These are phyloP conservation scores for Trichoderma arundinaceum DNA, from an alignment of 2,329 filamentous ascomycete species.

Conservation along the genomic window DNA sequence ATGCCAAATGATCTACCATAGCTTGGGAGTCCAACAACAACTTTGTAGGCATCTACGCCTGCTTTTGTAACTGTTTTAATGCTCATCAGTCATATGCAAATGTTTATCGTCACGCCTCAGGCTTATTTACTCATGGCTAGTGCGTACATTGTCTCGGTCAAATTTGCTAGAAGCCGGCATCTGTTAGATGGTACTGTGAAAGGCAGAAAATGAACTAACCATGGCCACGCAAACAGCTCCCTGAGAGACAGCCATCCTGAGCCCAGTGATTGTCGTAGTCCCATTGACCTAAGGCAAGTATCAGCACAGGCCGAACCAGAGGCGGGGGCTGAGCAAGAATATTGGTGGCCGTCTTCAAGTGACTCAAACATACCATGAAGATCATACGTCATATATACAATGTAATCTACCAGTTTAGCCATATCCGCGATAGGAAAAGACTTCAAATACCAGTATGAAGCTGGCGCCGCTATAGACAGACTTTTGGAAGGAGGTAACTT, in stretches of 20 bases:
- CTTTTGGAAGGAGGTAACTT: conserved; percentile 35
- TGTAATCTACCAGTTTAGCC: conserved; percentile 39
- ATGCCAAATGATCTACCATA: conserved; percentile 42
- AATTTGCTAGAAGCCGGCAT: conserved; percentile 39
- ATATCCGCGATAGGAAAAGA: conserved; percentile 43
- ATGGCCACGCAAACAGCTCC: conserved; percentile 46
- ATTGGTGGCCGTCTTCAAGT: not conserved
- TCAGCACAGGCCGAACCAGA: not conserved
- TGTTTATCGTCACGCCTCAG: not conserved
- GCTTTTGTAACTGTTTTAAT: conserved; percentile 41
- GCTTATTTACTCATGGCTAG: conserved; percentile 41
- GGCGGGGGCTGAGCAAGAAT: not conserved
- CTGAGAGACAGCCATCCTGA: conserved; percentile 37
- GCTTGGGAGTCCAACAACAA: conserved; percentile 40
- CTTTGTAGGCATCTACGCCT: conserved; percentile 42
- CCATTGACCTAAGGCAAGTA: conserved; percentile 8
- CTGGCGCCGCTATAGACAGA: conserved; percentile 42
- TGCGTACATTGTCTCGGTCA: conserved; percentile 46
- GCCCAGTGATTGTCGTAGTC: conserved; percentile 38
- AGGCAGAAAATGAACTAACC: conserved; percentile 7
- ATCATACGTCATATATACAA: conserved; percentile 45
- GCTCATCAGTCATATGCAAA: not conserved
- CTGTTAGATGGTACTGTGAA: not conserved
- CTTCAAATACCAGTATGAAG: conserved; percentile 23
- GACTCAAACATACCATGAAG: conserved; percentile 35